Conservation (phyloP, 2,329 filamentous ascomycete species). For the Cladosporium velox region DNA sequence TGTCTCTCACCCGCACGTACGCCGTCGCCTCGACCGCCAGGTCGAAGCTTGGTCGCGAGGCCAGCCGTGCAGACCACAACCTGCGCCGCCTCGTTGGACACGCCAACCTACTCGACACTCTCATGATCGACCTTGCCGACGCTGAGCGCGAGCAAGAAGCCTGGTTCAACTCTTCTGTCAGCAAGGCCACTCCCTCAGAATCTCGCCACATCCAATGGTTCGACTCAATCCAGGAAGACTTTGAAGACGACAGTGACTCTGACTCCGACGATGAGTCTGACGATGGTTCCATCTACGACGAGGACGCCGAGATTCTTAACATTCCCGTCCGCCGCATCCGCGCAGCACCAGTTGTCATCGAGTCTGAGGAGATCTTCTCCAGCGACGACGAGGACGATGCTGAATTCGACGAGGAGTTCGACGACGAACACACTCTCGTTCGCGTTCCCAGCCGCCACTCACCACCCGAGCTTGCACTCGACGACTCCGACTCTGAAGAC, state of each 20-base stretch:
- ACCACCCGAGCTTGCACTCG: conserved; percentile 53
- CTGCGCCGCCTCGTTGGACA: conserved; percentile 94
- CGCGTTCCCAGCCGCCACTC: conserved; percentile 46
- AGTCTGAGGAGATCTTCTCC: conserved; percentile 45
- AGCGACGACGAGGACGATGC: conserved; percentile 43
- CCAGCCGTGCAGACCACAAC: conserved; percentile 87
- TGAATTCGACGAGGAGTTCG: conserved; percentile 48
- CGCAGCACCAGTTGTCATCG: conserved; percentile 45
- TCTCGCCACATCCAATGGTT: conserved; percentile 82
- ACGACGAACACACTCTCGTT: conserved; percentile 49
- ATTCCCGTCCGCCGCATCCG: conserved; percentile 43
- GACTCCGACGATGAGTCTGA: conserved; percentile 48
- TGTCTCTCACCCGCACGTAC: conserved; percentile 98
- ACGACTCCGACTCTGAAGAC: conserved; percentile 47
- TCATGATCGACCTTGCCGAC: conserved; percentile 90
- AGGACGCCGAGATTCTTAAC: conserved; percentile 50
- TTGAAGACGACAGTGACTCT: conserved; percentile 59
- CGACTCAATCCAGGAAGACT: conserved; percentile 73
- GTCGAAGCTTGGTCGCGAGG: conserved; percentile 92
- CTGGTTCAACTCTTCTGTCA: conserved; percentile 97
- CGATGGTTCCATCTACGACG: conserved; percentile 57
- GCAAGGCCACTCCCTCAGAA: conserved; percentile 67
- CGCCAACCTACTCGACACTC: conserved; percentile 92
- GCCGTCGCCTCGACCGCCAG: conserved; percentile 96
- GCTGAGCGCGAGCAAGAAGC: conserved; percentile 94